Conservation (phyloP, 2,329 filamentous ascomycete species). For the Berkeleyomyces rouxiae region DNA sequence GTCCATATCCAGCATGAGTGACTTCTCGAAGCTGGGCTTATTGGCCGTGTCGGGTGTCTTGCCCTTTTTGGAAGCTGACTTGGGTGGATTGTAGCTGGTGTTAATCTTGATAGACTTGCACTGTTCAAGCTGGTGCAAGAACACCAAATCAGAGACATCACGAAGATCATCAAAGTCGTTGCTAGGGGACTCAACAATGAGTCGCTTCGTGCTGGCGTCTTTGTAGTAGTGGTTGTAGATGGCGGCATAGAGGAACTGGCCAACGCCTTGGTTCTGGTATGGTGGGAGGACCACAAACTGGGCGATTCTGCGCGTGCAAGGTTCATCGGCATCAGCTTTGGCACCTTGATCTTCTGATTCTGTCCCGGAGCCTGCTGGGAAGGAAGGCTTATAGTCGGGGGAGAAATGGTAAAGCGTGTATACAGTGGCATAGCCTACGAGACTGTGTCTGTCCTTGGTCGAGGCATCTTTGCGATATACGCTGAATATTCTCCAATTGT, state of each 20-base stretch:
- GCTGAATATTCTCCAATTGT: constrained; percentile 52
- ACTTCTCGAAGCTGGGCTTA: constrained; percentile 11
- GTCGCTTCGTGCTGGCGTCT: constrained; percentile 54
- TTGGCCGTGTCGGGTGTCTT: not conserved
- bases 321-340: constrained; percentile 18
- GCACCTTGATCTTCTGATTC: constrained; percentile 14
- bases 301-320: constrained; percentile 69
- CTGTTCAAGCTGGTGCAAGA: constrained; percentile 41
- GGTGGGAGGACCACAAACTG: constrained; percentile 86
- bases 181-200: constrained; percentile 90
- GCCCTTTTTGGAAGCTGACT: constrained; percentile 22
- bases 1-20: constrained; percentile 25
- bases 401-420: constrained; percentile 67
- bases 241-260: constrained; percentile 61
- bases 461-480: constrained; percentile 44
- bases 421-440: constrained; percentile 79
- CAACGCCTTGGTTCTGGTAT: constrained; percentile 68
- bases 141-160: constrained; percentile 55
- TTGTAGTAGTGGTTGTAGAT: constrained; percentile 57
- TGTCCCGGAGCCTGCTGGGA: not conserved
- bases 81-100: constrained; percentile 31
- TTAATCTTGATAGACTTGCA: constrained; percentile 43
- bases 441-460: constrained; percentile 41
- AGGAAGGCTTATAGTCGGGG: constrained; percentile 24
- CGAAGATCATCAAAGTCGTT: constrained; percentile 68